phyloP scores from a whole-genome alignment of 257 asterid genomes.

The Jasminum sambac region DNA sequence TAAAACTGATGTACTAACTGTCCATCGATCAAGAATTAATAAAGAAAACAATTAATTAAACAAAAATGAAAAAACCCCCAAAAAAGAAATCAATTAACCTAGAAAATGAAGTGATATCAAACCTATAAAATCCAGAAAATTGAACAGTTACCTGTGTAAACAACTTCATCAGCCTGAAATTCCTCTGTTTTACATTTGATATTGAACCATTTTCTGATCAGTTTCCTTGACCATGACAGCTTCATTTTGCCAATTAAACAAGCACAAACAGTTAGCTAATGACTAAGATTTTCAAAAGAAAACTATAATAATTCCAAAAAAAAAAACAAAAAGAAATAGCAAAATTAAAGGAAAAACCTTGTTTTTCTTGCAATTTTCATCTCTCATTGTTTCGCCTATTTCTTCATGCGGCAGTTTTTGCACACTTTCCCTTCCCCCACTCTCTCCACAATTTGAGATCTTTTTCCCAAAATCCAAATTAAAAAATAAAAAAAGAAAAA shows the following conservation, averaged over 20 bases:
- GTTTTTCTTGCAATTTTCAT: slow-evolving; percentile 77
- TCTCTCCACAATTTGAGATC: neutral
- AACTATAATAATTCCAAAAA: slow-evolving; percentile 17
- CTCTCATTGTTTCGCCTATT: slow-evolving; percentile 74
- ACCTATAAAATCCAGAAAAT: slow-evolving; percentile 18
- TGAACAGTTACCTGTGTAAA: slow-evolving; percentile 61
- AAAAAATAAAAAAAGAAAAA: too few species aligned
- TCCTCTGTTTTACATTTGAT: slow-evolving; percentile 77
- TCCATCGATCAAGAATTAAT: neutral
- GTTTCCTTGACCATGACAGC: slow-evolving; percentile 95
- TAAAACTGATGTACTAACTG: neutral
- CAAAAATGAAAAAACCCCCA: neutral
- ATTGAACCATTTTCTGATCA: slow-evolving; percentile 83
- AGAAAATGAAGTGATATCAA: slow-evolving; percentile 8
- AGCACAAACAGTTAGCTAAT: slow-evolving; percentile 38
- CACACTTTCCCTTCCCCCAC: neutral
- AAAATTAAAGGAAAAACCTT: slow-evolving; percentile 51
- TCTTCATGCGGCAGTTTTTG: slow-evolving; percentile 61
- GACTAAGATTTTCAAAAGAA: slow-evolving; percentile 4
- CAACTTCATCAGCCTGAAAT: slow-evolving; percentile 67
- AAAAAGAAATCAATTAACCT: slow-evolving; percentile 14
- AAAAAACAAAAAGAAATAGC: neutral
- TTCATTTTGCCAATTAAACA: slow-evolving; percentile 33
- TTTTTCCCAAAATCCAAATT: neutral
- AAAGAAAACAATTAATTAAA: slow-evolving; percentile 9